Evolutionary conservation across 495 filamentous ascomycete species (phyloP).

Genomic region (Bacidia gigantensis): DNA sequence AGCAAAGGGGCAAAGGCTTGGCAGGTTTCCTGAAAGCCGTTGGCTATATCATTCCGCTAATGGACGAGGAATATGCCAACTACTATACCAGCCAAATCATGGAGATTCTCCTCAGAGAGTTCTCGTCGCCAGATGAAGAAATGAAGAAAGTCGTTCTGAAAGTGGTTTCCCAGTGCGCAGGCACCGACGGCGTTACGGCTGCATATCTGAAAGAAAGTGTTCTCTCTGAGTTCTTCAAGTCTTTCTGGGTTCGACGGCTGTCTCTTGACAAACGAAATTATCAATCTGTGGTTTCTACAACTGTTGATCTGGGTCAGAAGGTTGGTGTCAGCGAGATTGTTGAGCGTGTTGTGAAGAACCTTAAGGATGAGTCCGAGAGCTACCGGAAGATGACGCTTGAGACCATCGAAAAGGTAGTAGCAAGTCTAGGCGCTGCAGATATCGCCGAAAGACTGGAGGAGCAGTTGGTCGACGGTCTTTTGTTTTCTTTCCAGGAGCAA

Average conservation of each 20-base stretch:
- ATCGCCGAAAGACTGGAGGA: conserved; percentile 88
- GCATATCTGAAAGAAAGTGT: conserved; percentile 91
- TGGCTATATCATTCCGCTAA: conserved; percentile 94
- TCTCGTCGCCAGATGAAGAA: conserved; percentile 92
- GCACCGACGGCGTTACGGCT: conserved; percentile 87
- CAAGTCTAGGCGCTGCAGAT: conserved; percentile 82
- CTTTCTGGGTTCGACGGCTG: conserved; percentile 96
- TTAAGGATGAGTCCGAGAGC: conserved; percentile 96
- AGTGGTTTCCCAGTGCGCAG: conserved; percentile 92
- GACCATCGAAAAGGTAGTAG: conserved; percentile 90
- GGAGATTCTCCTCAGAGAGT: conserved; percentile 94
- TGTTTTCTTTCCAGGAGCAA: conserved; percentile 96
- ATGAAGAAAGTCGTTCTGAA: conserved; percentile 99
- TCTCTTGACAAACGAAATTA: conserved; percentile 95
- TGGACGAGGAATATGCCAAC: conserved; percentile 99
- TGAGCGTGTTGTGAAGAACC: conserved; percentile 80
- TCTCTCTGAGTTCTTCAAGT: conserved; percentile 92
- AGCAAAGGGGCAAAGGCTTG: conserved; percentile 91
- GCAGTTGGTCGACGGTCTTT: conserved; percentile 86
- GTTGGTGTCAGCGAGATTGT: conserved; percentile 91
- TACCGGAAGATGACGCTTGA: conserved; percentile 99
- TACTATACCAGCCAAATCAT: conserved; percentile 99
- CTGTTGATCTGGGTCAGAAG: conserved; percentile 93
- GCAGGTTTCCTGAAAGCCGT: conserved; percentile 96
- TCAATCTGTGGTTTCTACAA: conserved; percentile 93